These are phyloP conservation scores for Solanum ossicruentum DNA, from an alignment of 257 asterid genomes.

Conservation along the genomic window DNA sequence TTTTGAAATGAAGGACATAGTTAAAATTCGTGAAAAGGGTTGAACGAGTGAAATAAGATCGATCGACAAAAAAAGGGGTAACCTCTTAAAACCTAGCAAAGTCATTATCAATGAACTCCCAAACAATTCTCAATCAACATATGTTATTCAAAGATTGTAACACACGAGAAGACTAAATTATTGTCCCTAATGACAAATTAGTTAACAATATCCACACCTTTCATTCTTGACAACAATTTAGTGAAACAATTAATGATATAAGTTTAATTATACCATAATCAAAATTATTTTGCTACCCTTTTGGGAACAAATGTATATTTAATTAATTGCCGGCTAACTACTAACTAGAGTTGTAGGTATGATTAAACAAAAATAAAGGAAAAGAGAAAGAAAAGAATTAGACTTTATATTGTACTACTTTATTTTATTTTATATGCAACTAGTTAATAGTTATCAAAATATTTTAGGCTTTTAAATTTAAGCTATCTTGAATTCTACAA, in stretches of 20 bases:
- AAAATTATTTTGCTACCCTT: neutral
- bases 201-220: neutral
- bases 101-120: too few relatives aligned
- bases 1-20: too few relatives aligned
- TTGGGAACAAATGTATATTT: neutral
- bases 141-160: too few relatives aligned
- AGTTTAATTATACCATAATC: neutral
- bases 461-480: neutral
- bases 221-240: neutral
- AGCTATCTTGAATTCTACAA: neutral
- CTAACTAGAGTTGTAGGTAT: neutral
- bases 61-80: too few relatives aligned
- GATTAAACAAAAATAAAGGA: neutral
- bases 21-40: too few relatives aligned
- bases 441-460: neutral
- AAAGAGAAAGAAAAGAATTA: neutral
- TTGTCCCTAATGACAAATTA: neutral
- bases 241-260: neutral
- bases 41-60: too few relatives aligned
- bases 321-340: neutral
- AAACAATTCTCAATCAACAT: too few relatives aligned
- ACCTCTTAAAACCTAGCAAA: too few relatives aligned
- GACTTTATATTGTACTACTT: neutral
- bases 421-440: neutral
- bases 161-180: neutral